A percentile compares a stretch with the other conserved stretches of the same genome.
phyloP scores from a whole-genome alignment of 2,329 filamentous ascomycete species.

The Calonectria pteridis region DNA sequence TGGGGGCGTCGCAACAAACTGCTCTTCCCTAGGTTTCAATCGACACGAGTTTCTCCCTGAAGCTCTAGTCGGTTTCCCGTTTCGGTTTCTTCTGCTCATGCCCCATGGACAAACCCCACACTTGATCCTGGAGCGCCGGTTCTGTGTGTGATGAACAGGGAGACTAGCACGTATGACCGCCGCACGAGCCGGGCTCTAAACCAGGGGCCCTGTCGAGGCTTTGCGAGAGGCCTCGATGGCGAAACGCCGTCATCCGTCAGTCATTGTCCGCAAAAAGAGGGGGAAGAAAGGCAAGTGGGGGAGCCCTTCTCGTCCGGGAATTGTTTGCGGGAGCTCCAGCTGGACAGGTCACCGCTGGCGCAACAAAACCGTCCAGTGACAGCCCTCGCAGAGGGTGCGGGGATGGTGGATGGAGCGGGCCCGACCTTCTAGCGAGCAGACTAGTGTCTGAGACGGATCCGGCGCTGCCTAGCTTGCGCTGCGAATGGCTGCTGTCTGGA shows the following conservation, averaged over 20 bases:
- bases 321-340: conserved; percentile 22
- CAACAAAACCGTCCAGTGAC: conserved; percentile 11
- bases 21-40: conserved; percentile 14
- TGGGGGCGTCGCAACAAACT: background rate
- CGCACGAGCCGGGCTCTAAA: conserved; percentile 39
- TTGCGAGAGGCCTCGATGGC: conserved; percentile 35
- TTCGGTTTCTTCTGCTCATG: conserved; percentile 18
- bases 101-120: conserved; percentile 33
- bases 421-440: conserved; percentile 16
- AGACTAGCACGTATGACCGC: conserved; percentile 40
- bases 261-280: conserved; percentile 18
- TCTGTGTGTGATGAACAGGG: conserved; percentile 42
- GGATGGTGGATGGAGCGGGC: conserved; percentile 18
- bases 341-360: conserved; percentile 16
- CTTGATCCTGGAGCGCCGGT: conserved; percentile 21
- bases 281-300: conserved; percentile 5
- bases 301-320: conserved; percentile 16
- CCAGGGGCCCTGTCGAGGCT: conserved; percentile 37
- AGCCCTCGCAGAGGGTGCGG: conserved; percentile 5
- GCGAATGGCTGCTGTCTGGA: conserved; percentile 38
- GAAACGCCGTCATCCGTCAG: conserved; percentile 29
- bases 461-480: conserved; percentile 37
- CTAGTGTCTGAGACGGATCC: conserved; percentile 23
- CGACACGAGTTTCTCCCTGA: conserved; percentile 19
- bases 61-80: conserved; percentile 20